Evolutionary conservation across 2,329 filamentous ascomycete species (phyloP), one percentile per base, ranked within the genome.

Genomic region (Aspergillus clavatus): DNA sequence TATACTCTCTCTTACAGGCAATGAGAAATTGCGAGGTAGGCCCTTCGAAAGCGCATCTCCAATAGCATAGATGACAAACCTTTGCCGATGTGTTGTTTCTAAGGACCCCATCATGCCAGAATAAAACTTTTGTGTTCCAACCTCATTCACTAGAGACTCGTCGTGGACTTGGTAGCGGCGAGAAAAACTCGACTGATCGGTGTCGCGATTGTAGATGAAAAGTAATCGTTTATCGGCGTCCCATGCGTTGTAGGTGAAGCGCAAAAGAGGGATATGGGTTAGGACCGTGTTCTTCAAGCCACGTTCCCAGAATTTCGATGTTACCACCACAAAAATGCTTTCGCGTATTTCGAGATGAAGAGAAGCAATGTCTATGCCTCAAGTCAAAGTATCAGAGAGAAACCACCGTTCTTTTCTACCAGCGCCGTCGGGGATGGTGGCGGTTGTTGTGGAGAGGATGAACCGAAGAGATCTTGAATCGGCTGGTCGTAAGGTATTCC

Each of bases 81-180:
- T 68, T 51, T 67, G 59, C 55, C 63, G 63, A 47, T 59, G 52
- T 45, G 57, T 61, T 48, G 62, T 58, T 60, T 68, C 65, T 55
- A 68, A 59, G 56, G 65, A 65, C 53, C 63, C 65, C 65, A 70
- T 69, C 54, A 60, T 56, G 62, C 52, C 58, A 56, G 43, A 52
- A 18, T 18, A 14, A 40, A 19, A 38, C 16, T 23, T 14, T 18
- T 27, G 40, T 38, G 16, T 26, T 6, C 31, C 31, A 12, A 16
- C 7, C 29, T 35, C 31, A 35, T 35, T 3, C 31, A 35, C 31
- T 12, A 10, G 7, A 10, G 14, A 10, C 8, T 10, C 11, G 18
- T n/a, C 28, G 37, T 33, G 8, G 19, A 27, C 10, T 14, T n/a
- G 12, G n/a, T 39, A 28, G 22, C 16, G 18, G 5, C 28, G 7